These are phyloP conservation scores for Cokeromyces recurvatus DNA, from an alignment of 371 early-diverging fungal genomes.

Conservation along the genomic window DNA sequence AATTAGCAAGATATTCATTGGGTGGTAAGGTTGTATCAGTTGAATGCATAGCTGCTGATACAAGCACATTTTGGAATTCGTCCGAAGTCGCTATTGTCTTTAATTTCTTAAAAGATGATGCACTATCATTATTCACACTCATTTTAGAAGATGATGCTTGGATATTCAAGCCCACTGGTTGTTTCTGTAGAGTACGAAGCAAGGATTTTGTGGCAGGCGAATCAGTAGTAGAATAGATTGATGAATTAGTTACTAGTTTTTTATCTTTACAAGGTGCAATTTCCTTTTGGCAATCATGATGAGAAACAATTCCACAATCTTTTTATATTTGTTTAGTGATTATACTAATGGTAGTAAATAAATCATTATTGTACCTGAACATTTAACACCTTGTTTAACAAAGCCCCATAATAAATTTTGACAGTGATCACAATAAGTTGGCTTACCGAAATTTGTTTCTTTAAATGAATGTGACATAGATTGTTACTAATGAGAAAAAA, in stretches of 20 bases:
- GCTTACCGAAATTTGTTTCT: conserved; percentile 9
- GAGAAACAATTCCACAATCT: conserved; percentile 15
- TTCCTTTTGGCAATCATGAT: conserved; percentile 8
- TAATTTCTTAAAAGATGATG: neutral
- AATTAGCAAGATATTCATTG: conserved; percentile 29
- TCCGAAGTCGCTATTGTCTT: conserved; percentile 16
- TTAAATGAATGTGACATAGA: conserved; percentile 12
- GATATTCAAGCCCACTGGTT: conserved; percentile 1
- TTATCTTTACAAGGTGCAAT: neutral
- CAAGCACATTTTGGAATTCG: conserved; percentile 27
- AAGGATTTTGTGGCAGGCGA: conserved; percentile 26
- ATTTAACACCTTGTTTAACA: conserved; percentile 16
- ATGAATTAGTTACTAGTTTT: conserved; percentile 1
- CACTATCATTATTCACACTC: neutral
- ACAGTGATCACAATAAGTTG: conserved; percentile 23
- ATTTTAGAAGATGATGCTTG: too few relatives aligned
- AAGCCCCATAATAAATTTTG: conserved; percentile 23
- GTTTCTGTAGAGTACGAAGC: conserved; percentile 13
- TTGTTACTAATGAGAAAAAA: neutral
- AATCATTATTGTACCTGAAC: conserved; percentile 8
- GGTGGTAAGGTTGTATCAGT: conserved; percentile 21
- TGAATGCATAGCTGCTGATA: conserved; percentile 41
- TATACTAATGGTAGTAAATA: neutral
- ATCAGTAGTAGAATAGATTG: neutral
- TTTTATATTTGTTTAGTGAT: neutral